Conservation (phyloP, 192 early-diverging fungal species). For the Rhizoclosmatium globosum region DNA sequence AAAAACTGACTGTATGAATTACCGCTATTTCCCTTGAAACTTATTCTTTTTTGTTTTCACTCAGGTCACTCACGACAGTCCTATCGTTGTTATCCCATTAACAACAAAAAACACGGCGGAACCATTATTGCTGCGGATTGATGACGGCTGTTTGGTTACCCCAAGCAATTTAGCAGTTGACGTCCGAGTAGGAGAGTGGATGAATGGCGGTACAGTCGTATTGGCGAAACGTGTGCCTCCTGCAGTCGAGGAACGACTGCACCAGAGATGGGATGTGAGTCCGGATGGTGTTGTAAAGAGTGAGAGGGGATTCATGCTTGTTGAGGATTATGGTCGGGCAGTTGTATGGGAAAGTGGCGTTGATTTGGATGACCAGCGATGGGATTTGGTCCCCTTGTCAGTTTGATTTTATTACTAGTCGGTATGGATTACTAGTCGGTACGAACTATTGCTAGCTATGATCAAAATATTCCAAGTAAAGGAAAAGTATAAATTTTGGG, state of each 20-base stretch:
- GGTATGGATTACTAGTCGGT: too few species aligned
- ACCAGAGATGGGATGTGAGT: slow-evolving; percentile 28
- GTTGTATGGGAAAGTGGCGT: slow-evolving; percentile 28
- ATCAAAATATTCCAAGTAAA: neutral
- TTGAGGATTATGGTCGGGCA: slow-evolving; percentile 35
- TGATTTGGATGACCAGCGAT: slow-evolving; percentile 26
- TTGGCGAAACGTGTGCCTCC: slow-evolving; percentile 30
- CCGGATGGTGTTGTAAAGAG: slow-evolving; percentile 8
- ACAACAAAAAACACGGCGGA: slow-evolving; percentile 13
- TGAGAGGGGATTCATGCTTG: slow-evolving; percentile 29
- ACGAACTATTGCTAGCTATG: too few species aligned
- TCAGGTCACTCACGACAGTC: slow-evolving; percentile 28
- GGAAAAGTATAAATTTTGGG: neutral
- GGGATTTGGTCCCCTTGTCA: slow-evolving; percentile 27
- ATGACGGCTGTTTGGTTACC: slow-evolving; percentile 22
- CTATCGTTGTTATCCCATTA: slow-evolving; percentile 27
- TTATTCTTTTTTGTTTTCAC: neutral
- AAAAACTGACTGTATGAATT: neutral
- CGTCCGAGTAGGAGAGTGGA: slow-evolving; percentile 31
- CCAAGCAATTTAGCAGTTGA: slow-evolving; percentile 30
- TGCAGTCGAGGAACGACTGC: slow-evolving; percentile 1
- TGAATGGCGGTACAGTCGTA: slow-evolving; percentile 36
- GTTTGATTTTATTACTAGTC: too few species aligned
- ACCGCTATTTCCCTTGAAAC: neutral
- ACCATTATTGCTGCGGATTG: neutral